These are phyloP conservation scores for Lablab purpureus DNA, from an alignment of 306 rosid species.

Conservation along the genomic window DNA sequence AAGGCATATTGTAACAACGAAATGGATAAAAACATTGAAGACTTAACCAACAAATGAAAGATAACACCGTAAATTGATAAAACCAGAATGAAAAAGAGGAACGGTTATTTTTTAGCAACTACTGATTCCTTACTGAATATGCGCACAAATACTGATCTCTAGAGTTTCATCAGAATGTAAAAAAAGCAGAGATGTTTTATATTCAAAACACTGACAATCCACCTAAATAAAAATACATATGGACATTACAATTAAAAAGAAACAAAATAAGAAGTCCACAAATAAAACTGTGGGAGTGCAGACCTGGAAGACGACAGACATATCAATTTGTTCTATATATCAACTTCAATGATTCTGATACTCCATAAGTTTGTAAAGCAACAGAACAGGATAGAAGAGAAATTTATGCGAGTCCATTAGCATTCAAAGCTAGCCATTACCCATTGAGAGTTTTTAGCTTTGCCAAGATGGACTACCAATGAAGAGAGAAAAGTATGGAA, in stretches of 20 bases:
- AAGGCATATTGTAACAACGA: no score
- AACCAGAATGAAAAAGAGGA: neutral
- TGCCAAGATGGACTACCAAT: conserved; percentile 74
- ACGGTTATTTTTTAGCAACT: neutral
- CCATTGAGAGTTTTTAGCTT: conserved; percentile 55
- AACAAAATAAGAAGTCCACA: no score
- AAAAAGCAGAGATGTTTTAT: no score
- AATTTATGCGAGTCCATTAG: conserved; percentile 61
- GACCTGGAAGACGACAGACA: neutral
- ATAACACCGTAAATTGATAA: neutral
- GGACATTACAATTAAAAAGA: no score
- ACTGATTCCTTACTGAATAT: no score
- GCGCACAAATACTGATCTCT: no score
- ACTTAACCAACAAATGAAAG: neutral
- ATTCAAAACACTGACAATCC: no score
- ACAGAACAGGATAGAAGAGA: conserved; percentile 54
- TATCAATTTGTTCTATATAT: neutral
- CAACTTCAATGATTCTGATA: conserved; percentile 55
- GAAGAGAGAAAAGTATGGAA: neutral
- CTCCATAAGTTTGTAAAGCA: conserved; percentile 44
- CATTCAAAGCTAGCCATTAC: conserved; percentile 75
- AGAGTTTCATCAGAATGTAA: no score
- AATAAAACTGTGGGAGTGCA: no score
- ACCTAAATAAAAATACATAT: no score
- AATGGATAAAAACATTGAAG: neutral